Evolutionary conservation across 1,139 yeast species (phyloP).

Genomic region (Pichia cactophila): DNA sequence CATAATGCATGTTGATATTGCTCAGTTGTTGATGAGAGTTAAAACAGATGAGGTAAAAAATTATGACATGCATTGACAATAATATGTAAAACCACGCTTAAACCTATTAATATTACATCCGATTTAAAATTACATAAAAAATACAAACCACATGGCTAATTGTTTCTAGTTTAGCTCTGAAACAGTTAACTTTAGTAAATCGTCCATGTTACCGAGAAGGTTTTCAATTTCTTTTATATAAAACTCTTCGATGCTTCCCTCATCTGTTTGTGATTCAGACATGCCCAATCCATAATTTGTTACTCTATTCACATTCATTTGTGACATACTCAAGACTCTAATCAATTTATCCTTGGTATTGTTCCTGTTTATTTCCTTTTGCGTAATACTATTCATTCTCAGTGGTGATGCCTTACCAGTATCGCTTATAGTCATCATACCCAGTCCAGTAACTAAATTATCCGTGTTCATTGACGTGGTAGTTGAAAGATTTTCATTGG

Average conservation of each 20-base stretch:
- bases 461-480: not conserved
- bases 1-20: not conserved
- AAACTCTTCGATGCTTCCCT: not conserved
- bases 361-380: not conserved
- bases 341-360: constrained; percentile 2
- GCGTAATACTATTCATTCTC: not conserved
- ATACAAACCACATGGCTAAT: not conserved
- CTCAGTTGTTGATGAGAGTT: not conserved
- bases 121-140: not conserved
- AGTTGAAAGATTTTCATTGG: constrained; percentile 5
- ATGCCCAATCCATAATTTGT: constrained; percentile 3
- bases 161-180: constrained; percentile 1
- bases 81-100: not conserved
- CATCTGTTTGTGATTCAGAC: constrained; percentile 2
- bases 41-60: not conserved
- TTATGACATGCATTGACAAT: too few relatives aligned
- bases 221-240: constrained; percentile 10
- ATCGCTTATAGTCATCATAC: constrained; percentile 12
- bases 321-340: constrained; percentile 2
- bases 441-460: constrained; percentile 11
- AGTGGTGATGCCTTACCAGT: constrained; percentile 9
- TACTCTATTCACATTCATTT: constrained; percentile 6
- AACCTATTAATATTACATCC: not conserved
- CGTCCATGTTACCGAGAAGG: constrained; percentile 9
- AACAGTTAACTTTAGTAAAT: constrained; percentile 6